Conservation (phyloP, 768 basidiomycete genomes). For the Psilocybe cubensis region DNA sequence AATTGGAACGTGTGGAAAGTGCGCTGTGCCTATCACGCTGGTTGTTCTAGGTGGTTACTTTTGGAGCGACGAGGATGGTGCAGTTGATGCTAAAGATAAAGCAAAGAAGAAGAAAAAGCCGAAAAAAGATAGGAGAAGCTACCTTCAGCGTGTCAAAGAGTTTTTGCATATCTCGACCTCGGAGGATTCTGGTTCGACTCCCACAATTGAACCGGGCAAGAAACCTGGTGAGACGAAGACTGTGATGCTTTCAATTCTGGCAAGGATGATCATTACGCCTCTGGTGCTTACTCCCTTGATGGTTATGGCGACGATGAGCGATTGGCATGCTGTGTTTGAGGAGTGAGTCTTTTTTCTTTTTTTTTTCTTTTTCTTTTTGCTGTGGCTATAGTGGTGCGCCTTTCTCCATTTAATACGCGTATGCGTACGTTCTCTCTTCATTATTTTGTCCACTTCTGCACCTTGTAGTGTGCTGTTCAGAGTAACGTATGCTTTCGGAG, state of each 20-base stretch:
- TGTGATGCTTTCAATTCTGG: constrained; percentile 78
- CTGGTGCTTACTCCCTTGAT: constrained; percentile 78
- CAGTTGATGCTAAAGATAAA: background rate
- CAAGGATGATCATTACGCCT: constrained; percentile 89
- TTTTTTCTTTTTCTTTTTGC: constrained; percentile 5
- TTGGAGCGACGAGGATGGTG: constrained; percentile 26
- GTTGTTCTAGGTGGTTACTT: constrained; percentile 95
- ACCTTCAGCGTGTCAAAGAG: no score
- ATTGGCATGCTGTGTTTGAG: constrained; percentile 65
- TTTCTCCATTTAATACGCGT: no score
- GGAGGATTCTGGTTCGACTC: no score
- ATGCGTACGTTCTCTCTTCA: no score
- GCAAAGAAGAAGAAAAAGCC: background rate
- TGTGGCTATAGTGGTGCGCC: no score
- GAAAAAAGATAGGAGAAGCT: background rate
- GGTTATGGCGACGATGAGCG: constrained; percentile 59
- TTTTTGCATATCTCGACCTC: no score
- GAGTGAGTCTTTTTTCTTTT: constrained; percentile 57
- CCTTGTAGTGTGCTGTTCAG: no score
- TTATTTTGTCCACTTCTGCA: no score
- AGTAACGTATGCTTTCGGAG: no score
- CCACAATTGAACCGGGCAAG: no score
- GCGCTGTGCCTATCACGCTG: constrained; percentile 87
- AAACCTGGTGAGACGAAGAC: constrained; percentile 78
- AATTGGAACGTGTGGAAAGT: constrained; percentile 67